Conservation (phyloP, 805 yeast species). For the Candida methanosorbosa region DNA sequence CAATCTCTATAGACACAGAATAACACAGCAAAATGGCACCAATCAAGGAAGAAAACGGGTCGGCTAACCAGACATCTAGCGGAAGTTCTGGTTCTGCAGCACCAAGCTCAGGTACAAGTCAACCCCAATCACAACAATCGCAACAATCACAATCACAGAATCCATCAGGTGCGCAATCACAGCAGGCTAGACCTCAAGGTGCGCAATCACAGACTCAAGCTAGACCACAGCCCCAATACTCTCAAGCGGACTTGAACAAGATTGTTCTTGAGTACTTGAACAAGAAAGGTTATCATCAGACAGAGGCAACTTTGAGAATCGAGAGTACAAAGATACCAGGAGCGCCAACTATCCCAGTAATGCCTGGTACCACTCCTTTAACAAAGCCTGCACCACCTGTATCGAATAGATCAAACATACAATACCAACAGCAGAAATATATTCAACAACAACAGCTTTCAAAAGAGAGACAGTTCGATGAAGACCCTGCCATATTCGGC, state of each 20-base stretch:
- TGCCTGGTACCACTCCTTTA: constrained; percentile 33
- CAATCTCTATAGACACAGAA: too few species aligned
- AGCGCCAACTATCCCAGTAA: constrained; percentile 40
- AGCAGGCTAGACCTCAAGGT: constrained; percentile 4
- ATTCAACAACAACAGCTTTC: constrained; percentile 15
- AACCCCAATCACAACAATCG: constrained; percentile 4
- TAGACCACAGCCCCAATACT: constrained; percentile 31
- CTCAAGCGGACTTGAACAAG: constrained; percentile 83
- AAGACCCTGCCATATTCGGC: constrained; percentile 63
- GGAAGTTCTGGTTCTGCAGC: background rate
- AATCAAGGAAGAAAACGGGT: background rate
- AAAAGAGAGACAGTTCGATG: constrained; percentile 31
- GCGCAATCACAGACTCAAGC: constrained; percentile 8
- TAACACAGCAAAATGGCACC: background rate
- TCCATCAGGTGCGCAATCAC: constrained; percentile 12
- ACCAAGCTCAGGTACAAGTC: background rate
- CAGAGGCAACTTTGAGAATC: constrained; percentile 88
- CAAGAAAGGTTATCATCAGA: constrained; percentile 88
- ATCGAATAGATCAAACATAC: constrained; percentile 25
- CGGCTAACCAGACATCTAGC: background rate
- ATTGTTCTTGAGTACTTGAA: constrained; percentile 88
- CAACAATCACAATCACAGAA: constrained; percentile 9
- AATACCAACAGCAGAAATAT: constrained; percentile 21
- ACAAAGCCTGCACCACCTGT: constrained; percentile 24
- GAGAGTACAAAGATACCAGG: constrained; percentile 62